These are phyloP conservation scores for Stereocaulon alpinum DNA, from an alignment of 495 filamentous ascomycete genomes.

Conservation along the genomic window DNA sequence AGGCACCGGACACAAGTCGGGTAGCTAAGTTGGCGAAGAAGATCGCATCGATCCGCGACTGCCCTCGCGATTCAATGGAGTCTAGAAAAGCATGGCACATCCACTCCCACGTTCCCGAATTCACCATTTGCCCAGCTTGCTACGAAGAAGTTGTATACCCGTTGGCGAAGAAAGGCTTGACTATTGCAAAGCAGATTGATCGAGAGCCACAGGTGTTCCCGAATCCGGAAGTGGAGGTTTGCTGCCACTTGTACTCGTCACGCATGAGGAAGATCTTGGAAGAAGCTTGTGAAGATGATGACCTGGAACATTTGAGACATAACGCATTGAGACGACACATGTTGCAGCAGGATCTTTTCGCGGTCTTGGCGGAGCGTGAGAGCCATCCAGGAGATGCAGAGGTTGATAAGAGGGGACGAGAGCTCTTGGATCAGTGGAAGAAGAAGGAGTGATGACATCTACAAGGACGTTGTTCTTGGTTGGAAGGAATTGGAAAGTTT, in stretches of 20 bases:
- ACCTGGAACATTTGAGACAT: slow-evolving; percentile 40
- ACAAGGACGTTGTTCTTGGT: too few species aligned
- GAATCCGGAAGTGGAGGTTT: slow-evolving; percentile 26
- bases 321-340: slow-evolving; percentile 32
- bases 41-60: slow-evolving; percentile 43
- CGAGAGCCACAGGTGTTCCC: slow-evolving; percentile 28
- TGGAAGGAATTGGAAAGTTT: neutral
- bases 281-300: slow-evolving; percentile 46
- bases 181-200: slow-evolving; percentile 44
- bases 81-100: slow-evolving; percentile 47
- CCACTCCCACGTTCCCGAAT: slow-evolving; percentile 50
- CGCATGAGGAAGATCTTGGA: slow-evolving; percentile 60
- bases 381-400: slow-evolving; percentile 36
- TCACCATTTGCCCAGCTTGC: slow-evolving; percentile 63
- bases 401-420: slow-evolving; percentile 37
- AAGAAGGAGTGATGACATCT: slow-evolving; percentile 36
- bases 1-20: slow-evolving; percentile 27
- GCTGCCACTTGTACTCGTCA: slow-evolving; percentile 65
- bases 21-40: slow-evolving; percentile 43
- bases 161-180: slow-evolving; percentile 37
- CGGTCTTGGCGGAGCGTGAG: slow-evolving; percentile 32
- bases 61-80: slow-evolving; percentile 41
- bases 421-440: slow-evolving; percentile 44
- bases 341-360: slow-evolving; percentile 37
- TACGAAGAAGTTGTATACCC: slow-evolving; percentile 62